These are phyloP conservation scores for Macadamia integrifolia DNA, from an alignment of 164 flowering plant genomes.

Conservation along the genomic window DNA sequence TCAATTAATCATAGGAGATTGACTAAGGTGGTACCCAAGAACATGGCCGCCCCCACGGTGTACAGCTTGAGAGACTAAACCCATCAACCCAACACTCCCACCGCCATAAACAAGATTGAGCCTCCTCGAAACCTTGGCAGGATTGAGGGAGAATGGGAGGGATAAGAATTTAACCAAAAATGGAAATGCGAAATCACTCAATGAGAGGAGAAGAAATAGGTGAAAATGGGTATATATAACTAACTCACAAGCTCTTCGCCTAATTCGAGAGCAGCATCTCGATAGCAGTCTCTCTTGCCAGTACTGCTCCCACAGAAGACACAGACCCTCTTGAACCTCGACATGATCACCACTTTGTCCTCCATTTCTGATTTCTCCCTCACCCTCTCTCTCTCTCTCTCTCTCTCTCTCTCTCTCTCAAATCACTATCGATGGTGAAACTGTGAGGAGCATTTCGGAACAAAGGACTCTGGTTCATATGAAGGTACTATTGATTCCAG, in stretches of 20 bases:
- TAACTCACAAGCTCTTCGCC: slow-evolving; percentile 33
- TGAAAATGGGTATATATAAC: neutral
- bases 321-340: slow-evolving; percentile 39
- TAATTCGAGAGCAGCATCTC: slow-evolving; percentile 37
- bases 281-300: slow-evolving; percentile 31
- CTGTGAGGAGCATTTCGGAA: too few species aligned
- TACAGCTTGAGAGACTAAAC: slow-evolving; percentile 39
- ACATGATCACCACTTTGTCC: slow-evolving; percentile 13
- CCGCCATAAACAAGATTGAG: slow-evolving; percentile 40
- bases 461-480: too few species aligned
- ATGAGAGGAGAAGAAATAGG: neutral
- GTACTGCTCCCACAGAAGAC: slow-evolving; percentile 49
- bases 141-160: neutral
- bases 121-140: slow-evolving; percentile 26
- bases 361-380: slow-evolving; percentile 7
- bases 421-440: too few species aligned
- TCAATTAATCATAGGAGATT: neutral
- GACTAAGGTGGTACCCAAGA: slow-evolving; percentile 22
- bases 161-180: neutral
- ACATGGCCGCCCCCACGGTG: slow-evolving; percentile 41
- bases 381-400: neutral
- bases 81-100: slow-evolving; percentile 42
- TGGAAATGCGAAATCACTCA: neutral
- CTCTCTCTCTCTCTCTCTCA: too few species aligned
- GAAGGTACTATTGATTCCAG: too few species aligned